Base-by-base conservation (phyloP, 1,284 basidiomycete genomes). In the Apiotrichum porosum region DNA sequence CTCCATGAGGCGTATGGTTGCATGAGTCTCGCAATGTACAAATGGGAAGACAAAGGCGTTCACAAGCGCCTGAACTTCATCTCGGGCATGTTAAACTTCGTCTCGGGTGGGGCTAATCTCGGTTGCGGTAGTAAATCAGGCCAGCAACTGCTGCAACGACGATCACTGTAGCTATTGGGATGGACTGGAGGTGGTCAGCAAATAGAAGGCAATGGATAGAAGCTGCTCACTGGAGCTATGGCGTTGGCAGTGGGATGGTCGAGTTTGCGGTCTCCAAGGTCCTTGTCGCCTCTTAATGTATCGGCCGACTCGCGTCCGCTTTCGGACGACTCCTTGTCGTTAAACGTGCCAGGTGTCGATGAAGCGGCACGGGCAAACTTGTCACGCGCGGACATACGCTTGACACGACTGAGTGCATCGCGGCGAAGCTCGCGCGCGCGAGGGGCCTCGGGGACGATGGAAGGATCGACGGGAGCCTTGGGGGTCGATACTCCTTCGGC, bases 251-350 rank as follows among this genome's bases (percentile, higher is more conserved):
- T 21, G 14, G 22, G 26, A 32, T 41, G 32, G 21, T 53, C 51
- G n/a, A 53, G 19, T 28, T 42, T 49, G 36, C 44, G 39, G 17
- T 49, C 51, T 3, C 33, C 31, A 13, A 31, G 33, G 22, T 54
- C 49, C 43, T 52, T 57, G 18, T 57, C 55, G 19, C 49, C 67
- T 41, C 65, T 58, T 36, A 71, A 36, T 4, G 69, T 68, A 48
- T 66, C 65, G 15, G 61, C 67, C 8, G 63, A 66, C 37, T 69
- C 66, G 40, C 61, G 58, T 10, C 64, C 66, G 33, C 65, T 67
- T 33, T 67, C 66, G 18, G 57, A 60, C 15, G 58, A 61, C 17
- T 57, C 53, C 35, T 66, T 63, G 22, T 63, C 61, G 32, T 32
- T 32, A 13, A 41, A 45, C 9, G 24, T 19, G 21, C n/a, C 19